These are phyloP conservation scores for Boletus semigastroideus DNA, from an alignment of 1,284 basidiomycete genomes.

Conservation along the genomic window DNA sequence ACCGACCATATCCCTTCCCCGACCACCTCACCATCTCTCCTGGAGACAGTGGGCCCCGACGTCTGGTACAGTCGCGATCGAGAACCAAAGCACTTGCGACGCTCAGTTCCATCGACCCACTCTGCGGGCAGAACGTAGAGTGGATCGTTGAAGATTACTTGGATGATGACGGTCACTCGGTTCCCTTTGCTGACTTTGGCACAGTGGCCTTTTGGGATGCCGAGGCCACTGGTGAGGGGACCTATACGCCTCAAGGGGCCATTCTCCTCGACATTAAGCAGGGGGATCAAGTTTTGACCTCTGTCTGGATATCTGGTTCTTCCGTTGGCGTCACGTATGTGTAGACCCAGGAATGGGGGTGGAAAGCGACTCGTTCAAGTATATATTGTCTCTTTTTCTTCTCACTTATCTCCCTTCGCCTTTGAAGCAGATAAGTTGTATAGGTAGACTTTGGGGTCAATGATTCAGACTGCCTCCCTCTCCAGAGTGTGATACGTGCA, in stretches of 20 bases:
- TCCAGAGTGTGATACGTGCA: too few relatives aligned
- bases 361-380: too few relatives aligned
- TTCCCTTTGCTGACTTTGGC: slow-evolving; percentile 1
- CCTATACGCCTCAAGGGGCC: not conserved
- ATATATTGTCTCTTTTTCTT: too few relatives aligned
- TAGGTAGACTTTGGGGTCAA: too few relatives aligned
- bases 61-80: not conserved
- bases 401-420: too few relatives aligned
- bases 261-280: slow-evolving; percentile 1
- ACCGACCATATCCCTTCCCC: not conserved
- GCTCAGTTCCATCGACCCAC: not conserved
- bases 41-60: not conserved
- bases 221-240: not conserved
- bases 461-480: too few relatives aligned
- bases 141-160: slow-evolving; percentile 10
- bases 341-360: too few relatives aligned
- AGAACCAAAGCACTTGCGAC: slow-evolving; percentile 1
- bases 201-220: not conserved
- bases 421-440: too few relatives aligned
- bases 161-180: too few relatives aligned
- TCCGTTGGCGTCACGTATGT: too few relatives aligned
- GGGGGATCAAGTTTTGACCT: slow-evolving; percentile 2
- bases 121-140: slow-evolving; percentile 6
- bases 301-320: too few relatives aligned
- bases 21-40: not conserved